These are phyloP conservation scores for Myriosclerotinia curreyana DNA, from an alignment of 2,329 filamentous ascomycete genomes.

Conservation along the genomic window DNA sequence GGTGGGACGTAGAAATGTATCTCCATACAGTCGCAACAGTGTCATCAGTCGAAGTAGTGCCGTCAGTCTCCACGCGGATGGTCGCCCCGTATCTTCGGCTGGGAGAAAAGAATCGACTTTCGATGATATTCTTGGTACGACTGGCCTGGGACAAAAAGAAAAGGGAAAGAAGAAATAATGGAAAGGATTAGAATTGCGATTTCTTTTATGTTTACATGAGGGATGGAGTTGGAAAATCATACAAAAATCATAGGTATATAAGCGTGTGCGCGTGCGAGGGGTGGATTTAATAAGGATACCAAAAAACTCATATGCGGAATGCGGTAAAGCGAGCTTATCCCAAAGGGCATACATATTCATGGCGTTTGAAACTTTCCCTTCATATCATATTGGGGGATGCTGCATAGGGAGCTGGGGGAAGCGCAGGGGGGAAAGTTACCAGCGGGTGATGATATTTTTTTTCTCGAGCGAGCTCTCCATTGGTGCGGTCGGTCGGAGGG, in stretches of 20 bases:
- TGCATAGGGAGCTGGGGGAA: not conserved
- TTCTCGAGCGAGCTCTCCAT: too few species aligned
- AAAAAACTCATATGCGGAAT: not conserved
- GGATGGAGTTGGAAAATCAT: slow-evolving; percentile 6
- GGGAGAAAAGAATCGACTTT: slow-evolving; percentile 41
- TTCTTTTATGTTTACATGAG: slow-evolving; percentile 9
- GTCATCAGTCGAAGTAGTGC: not conserved
- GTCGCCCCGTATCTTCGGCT: slow-evolving; percentile 8
- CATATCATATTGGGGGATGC: not conserved
- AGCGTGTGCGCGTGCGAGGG: not conserved
- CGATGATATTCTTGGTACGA: slow-evolving; percentile 48
- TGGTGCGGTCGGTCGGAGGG: too few species aligned
- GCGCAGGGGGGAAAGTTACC: too few species aligned
- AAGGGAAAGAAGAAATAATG: slow-evolving; percentile 29
- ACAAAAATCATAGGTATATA: not conserved
- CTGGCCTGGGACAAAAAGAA: slow-evolving; percentile 43
- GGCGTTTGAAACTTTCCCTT: not conserved
- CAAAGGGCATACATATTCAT: not conserved
- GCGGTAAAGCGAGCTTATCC: not conserved
- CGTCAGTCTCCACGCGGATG: not conserved
- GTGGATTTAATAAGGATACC: not conserved
- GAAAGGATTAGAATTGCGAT: not conserved
- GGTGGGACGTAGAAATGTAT: slow-evolving; percentile 8
- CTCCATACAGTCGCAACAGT: slow-evolving; percentile 16
- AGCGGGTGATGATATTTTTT: too few species aligned